These are phyloP conservation scores for Sclerotinia subarctica DNA, from an alignment of 2,329 filamentous ascomycete genomes.

Conservation along the genomic window DNA sequence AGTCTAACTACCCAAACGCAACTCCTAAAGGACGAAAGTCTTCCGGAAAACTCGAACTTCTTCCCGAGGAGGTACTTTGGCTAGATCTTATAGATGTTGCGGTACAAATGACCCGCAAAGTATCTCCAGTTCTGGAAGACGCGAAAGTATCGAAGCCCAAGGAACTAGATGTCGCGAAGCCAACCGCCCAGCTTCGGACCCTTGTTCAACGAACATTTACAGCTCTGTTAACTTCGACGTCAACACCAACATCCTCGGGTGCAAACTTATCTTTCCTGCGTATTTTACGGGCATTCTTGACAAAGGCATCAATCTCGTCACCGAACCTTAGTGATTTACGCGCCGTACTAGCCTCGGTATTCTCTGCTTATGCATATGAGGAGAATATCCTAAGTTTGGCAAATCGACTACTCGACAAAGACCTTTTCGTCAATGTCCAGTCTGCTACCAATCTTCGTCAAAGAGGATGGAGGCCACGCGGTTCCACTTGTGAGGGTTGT, in stretches of 20 bases:
- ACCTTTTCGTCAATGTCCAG: conserved; percentile 79
- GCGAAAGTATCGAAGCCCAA: conserved; percentile 33
- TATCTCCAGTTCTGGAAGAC: conserved; percentile 54
- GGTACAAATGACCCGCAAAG: conserved; percentile 60
- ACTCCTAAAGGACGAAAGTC: conserved; percentile 51
- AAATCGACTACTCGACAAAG: conserved; percentile 81
- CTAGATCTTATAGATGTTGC: conserved; percentile 58
- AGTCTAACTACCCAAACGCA: conserved; percentile 40
- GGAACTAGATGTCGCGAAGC: conserved; percentile 54
- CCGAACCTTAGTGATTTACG: conserved; percentile 86
- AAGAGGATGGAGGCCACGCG: conserved; percentile 82
- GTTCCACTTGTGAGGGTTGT: conserved; percentile 86
- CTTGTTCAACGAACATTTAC: conserved; percentile 91
- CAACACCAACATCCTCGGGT: conserved; percentile 40
- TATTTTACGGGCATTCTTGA: conserved; percentile 83
- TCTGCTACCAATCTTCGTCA: conserved; percentile 72
- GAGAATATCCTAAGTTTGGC: conserved; percentile 83
- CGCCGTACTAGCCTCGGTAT: conserved; percentile 81
- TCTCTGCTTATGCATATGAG: conserved; percentile 93
- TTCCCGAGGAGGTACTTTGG: conserved; percentile 56
- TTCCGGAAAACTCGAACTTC: conserved; percentile 44
- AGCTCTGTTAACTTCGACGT: conserved; percentile 74
- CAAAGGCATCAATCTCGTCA: conserved; percentile 74
- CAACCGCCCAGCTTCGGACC: conserved; percentile 66
- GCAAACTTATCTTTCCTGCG: conserved; percentile 77